phyloP scores from a whole-genome alignment of 1,284 basidiomycete genomes.

The Schizopora paradoxa region DNA sequence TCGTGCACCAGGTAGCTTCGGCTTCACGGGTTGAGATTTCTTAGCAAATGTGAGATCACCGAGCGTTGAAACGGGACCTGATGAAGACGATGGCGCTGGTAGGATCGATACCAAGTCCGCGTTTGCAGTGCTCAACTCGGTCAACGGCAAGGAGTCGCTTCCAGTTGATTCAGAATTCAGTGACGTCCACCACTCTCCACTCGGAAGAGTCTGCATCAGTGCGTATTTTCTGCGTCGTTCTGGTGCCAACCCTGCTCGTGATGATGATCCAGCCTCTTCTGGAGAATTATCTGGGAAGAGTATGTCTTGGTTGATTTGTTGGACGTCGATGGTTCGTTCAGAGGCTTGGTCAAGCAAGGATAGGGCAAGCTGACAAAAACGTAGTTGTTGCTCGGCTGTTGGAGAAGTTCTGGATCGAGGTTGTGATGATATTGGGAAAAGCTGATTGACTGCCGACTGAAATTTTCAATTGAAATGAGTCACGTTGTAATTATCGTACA shows the following conservation, averaged over 20 bases:
- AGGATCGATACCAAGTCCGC: conserved; percentile 71
- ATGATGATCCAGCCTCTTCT: conserved; percentile 22
- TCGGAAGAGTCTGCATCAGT: conserved; percentile 68
- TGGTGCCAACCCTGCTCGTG: no score
- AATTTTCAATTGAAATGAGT: conserved; percentile 17
- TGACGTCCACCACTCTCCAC: conserved; percentile 75
- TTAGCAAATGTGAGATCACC: conserved; percentile 29
- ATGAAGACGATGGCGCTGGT: conserved; percentile 46
- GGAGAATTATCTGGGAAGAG: conserved; percentile 34
- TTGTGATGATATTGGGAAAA: conserved; percentile 61
- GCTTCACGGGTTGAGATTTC: conserved; percentile 32
- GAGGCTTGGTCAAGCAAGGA: conserved; percentile 69
- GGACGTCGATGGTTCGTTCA: conserved; percentile 34
- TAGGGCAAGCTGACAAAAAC: conserved; percentile 66
- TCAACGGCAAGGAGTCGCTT: conserved; percentile 36
- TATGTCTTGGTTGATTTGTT: conserved; percentile 41
- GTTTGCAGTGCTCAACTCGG: conserved; percentile 51
- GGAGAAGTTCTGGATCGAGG: conserved; percentile 55
- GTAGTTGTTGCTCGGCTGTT: conserved; percentile 60
- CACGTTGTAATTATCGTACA: conserved; percentile 13
- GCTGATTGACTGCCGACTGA: conserved; percentile 57
- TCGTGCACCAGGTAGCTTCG: conserved; percentile 41
- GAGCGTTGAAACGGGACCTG: conserved; percentile 31
- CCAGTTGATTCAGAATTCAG: conserved; percentile 43
- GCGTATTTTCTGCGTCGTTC: conserved; percentile 49